Evolutionary conservation across 257 asterid species (phyloP).

Genomic region (Galeopsis tetrahit): DNA sequence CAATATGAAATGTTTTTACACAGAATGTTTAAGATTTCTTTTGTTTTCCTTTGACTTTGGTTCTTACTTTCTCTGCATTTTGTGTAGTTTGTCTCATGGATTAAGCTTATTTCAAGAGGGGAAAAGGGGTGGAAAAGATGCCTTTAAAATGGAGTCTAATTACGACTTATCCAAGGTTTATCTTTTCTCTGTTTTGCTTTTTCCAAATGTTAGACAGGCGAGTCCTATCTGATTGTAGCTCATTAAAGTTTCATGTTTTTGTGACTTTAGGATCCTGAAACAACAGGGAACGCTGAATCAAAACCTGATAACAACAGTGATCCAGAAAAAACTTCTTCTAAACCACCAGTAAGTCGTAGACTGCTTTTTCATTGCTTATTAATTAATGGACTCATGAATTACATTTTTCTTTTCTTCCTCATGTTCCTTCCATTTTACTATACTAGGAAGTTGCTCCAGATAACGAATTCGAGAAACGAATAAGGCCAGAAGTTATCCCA

Average conservation of each 20-base stretch:
- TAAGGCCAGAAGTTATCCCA: constrained; percentile 91
- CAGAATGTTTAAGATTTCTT: constrained; percentile 2
- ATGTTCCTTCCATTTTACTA: constrained; percentile 9
- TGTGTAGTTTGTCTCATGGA: constrained; percentile 83
- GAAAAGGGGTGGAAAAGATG: constrained; percentile 57
- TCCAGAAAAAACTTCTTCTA: constrained; percentile 52
- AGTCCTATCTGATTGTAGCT: not conserved
- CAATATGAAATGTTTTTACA: constrained; percentile 24
- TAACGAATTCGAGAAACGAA: constrained; percentile 89
- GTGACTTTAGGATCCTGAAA: constrained; percentile 40
- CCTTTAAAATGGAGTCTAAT: constrained; percentile 63
- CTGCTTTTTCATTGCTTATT: not conserved
- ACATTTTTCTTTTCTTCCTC: not conserved
- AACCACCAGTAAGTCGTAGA: constrained; percentile 61
- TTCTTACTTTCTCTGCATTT: constrained; percentile 27
- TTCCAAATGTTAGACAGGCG: constrained; percentile 2
- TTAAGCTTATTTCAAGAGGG: constrained; percentile 81
- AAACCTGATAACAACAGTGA: constrained; percentile 57
- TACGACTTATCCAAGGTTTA: constrained; percentile 68
- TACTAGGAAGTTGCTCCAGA: constrained; percentile 80
- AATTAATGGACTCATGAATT: not conserved
- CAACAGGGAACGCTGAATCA: constrained; percentile 40
- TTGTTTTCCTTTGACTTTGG: not conserved
- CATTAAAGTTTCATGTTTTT: constrained; percentile 9
- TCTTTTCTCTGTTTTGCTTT: constrained; percentile 26